Base-by-base conservation (phyloP, 2,329 filamentous ascomycete genomes). In the Sporothrix inflata region DNA sequence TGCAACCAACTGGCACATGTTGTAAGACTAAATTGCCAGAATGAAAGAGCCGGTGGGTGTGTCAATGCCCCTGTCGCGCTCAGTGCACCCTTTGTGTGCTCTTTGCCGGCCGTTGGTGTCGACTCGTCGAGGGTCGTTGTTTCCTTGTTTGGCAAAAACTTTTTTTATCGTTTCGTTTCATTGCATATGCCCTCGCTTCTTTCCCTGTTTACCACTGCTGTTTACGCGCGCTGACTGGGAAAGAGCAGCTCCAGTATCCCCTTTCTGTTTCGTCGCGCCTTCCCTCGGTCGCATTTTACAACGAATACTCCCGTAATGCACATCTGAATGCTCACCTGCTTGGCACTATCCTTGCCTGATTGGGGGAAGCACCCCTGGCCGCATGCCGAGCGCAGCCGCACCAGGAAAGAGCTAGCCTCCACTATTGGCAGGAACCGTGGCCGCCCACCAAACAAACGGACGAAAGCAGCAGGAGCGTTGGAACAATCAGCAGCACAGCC, bases 401-500 rank as follows among this genome's bases (percentile, higher is more conserved):
- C 57, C 49, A 45, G 40, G 61, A 57, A 71, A 60, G 38, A 60
- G 60, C 45, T 63, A 55, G 40, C 61, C 47, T 67, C 69, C 69
- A 66, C 69, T 71, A 21, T 66, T 66, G 60, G 69, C 57, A 71
- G 69, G 68, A 69, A 47, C 53, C 53, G 38, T n/a, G 38, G 40
- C 34, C 51, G 11, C n/a, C 49, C 51, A 69, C 67, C 51, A 69
- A 57, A 57, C 38, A 69, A 69, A 57, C 68, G 51, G 27, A 61
- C 40, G 16, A 70, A 61, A 70, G 14, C 53, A 69, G 67, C 49
- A 70, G 55, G 42, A 49, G 38, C 19, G 66, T 42, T 38, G 53
- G 49, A 70, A 24, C 53, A 57, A 51, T 40, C 69, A 70, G 57
- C 45, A 71, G 69, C 69, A 71, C 69, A 71, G 69, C 69, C 69